Percentiles rank a stretch among this genome's conserved stretches.
phyloP scores from a whole-genome alignment of 2,329 filamentous ascomycete genomes.

The Emmonsia crescens region DNA sequence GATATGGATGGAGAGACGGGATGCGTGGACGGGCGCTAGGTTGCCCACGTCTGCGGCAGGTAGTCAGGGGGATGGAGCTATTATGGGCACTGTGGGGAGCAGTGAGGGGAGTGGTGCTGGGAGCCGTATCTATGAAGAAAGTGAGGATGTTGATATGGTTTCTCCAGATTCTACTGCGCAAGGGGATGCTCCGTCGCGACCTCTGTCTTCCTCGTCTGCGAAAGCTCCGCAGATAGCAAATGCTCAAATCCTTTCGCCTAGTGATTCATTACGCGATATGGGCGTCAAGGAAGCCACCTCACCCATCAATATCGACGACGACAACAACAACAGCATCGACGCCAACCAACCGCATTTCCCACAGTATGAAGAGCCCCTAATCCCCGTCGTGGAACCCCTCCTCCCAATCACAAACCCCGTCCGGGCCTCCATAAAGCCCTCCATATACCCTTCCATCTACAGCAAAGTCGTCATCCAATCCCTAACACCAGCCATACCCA shows the following conservation, averaged over 20 bases:
- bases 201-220: constrained; percentile 9
- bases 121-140: constrained; percentile 4
- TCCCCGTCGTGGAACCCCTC: constrained; percentile 64
- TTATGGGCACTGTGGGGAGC: neutral
- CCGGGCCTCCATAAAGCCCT: constrained; percentile 62
- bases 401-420: constrained; percentile 65
- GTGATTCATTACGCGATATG: neutral
- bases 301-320: neutral
- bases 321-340: neutral
- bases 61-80: constrained; percentile 3
- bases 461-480: constrained; percentile 74
- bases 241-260: neutral
- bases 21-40: constrained; percentile 72
- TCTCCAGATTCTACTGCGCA: neutral
- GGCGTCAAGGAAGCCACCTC: neutral
- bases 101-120: constrained; percentile 7
- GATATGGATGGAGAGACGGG: constrained; percentile 65
- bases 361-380: constrained; percentile 44
- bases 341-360: constrained; percentile 15
- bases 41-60: neutral
- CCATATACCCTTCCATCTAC: constrained; percentile 72
- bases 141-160: constrained; percentile 8
- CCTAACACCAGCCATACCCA: constrained; percentile 73
- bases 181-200: neutral
- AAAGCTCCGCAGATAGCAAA: neutral